phyloP scores from a whole-genome alignment of 306 rosid genomes.

The Senna tora region DNA sequence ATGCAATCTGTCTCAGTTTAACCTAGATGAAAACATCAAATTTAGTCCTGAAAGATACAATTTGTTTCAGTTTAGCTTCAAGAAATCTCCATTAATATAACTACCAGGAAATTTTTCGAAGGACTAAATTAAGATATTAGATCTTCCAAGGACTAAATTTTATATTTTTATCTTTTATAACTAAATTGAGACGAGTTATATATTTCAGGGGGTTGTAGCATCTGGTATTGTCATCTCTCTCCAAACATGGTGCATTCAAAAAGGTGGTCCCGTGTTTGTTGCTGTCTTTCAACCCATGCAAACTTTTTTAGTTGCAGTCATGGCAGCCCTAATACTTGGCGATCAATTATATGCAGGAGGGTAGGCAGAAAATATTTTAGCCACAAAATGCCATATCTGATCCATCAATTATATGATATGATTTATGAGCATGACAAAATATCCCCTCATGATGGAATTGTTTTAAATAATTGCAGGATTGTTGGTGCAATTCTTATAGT shows the following conservation, averaged over 20 bases:
- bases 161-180: too few species aligned
- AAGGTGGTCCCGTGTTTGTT: conserved; percentile 72
- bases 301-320: conserved; percentile 61
- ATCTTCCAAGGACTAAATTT: too few species aligned
- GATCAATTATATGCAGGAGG: conserved; percentile 68
- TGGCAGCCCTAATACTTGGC: conserved; percentile 62
- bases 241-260: conserved; percentile 63
- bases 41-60: too few species aligned
- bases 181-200: too few species aligned
- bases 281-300: conserved; percentile 76
- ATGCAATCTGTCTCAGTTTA: too few species aligned
- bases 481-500: conserved; percentile 64
- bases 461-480: conserved; percentile 49
- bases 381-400: not conserved
- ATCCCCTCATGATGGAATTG: not conserved
- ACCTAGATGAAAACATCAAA: too few species aligned
- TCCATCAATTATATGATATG: not conserved
- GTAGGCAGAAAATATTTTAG: conserved; percentile 37
- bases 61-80: too few species aligned
- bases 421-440: not conserved
- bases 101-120: too few species aligned
- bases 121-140: too few species aligned
- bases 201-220: conserved; percentile 57
- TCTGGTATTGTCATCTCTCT: conserved; percentile 54
- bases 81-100: too few species aligned